Conservation (phyloP, 1,284 basidiomycete genomes). For the Acaromyces ingoldii region DNA sequence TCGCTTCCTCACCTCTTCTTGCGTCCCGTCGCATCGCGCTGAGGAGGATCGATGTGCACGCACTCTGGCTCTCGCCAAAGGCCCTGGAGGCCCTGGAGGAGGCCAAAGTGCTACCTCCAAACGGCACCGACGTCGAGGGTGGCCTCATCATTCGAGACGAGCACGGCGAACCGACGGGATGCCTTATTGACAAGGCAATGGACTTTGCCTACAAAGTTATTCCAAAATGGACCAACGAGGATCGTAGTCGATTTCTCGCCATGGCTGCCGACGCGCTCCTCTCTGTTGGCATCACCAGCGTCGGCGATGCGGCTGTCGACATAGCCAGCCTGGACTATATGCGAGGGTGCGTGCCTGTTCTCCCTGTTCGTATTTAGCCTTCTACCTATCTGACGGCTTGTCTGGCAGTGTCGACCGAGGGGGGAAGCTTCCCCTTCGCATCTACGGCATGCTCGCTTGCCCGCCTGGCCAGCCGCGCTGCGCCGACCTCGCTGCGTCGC, state of each 20-base stretch:
- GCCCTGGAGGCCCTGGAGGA: slow-evolving; percentile 55
- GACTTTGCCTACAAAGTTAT: slow-evolving; percentile 34
- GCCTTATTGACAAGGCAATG: slow-evolving; percentile 50
- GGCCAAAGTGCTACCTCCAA: slow-evolving; percentile 47
- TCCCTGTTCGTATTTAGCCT: too few species aligned
- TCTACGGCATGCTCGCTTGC: slow-evolving; percentile 35
- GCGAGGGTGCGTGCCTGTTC: slow-evolving; percentile 1
- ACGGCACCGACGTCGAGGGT: slow-evolving; percentile 59
- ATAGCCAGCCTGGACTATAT: slow-evolving; percentile 22
- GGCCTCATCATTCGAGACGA: slow-evolving; percentile 68
- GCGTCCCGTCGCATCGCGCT: slow-evolving; percentile 16
- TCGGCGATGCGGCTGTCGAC: slow-evolving; percentile 34
- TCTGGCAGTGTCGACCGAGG: slow-evolving; percentile 6
- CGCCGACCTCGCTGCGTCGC: slow-evolving; percentile 5
- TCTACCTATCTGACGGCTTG: too few species aligned
- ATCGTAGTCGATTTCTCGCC: slow-evolving; percentile 65
- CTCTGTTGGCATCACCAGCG: slow-evolving; percentile 60
- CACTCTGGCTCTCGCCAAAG: slow-evolving; percentile 70
- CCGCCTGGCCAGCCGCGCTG: slow-evolving; percentile 18
- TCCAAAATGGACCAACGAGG: slow-evolving; percentile 42
- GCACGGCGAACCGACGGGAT: slow-evolving; percentile 67
- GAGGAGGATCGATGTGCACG: slow-evolving; percentile 66
- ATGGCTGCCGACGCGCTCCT: slow-evolving; percentile 63
- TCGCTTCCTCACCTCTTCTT: slow-evolving; percentile 32
- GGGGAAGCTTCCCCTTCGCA: slow-evolving; percentile 20